Evolutionary conservation across 108 stramenopile genomes (phyloP).

Genomic region (Nitzschia inconspicua): DNA sequence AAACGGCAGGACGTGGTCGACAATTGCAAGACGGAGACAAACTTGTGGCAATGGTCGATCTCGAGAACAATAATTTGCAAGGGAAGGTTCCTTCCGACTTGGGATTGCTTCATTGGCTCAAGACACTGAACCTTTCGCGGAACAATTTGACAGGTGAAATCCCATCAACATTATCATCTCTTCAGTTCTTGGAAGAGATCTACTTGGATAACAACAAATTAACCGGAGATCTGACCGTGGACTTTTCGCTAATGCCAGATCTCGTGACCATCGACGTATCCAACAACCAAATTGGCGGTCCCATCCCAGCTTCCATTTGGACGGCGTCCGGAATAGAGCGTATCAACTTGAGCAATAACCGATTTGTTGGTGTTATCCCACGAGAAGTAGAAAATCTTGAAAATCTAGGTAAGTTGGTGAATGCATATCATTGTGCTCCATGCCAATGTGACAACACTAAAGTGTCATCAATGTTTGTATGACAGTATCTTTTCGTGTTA

Average conservation of each 20-base stretch:
- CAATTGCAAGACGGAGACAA: constrained; percentile 35
- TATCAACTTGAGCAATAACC: background rate
- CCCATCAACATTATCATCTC: constrained; percentile 4
- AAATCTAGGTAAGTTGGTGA: background rate
- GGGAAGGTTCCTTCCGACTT: constrained; percentile 21
- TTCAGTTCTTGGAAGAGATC: constrained; percentile 17
- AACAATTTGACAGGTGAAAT: constrained; percentile 31
- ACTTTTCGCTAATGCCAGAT: constrained; percentile 10
- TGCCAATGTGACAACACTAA: too few species aligned
- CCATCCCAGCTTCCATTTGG: constrained; percentile 26
- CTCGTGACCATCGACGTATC: constrained; percentile 24
- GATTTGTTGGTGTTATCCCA: background rate
- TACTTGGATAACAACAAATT: constrained; percentile 39
- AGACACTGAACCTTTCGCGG: constrained; percentile 18
- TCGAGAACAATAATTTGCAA: constrained; percentile 22
- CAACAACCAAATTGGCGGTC: constrained; percentile 21
- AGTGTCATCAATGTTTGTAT: too few species aligned
- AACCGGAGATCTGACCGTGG: constrained; percentile 21
- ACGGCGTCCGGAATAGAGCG: background rate
- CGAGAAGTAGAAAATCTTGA: background rate
- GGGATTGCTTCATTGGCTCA: constrained; percentile 2
- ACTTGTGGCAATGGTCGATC: constrained; percentile 20
- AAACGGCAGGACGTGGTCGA: background rate
- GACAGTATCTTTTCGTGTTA: constrained; percentile 24
- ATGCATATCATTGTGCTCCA: too few species aligned